Conservation (phyloP, 1,284 basidiomycete species). For the Bondarzewia mesenterica region DNA sequence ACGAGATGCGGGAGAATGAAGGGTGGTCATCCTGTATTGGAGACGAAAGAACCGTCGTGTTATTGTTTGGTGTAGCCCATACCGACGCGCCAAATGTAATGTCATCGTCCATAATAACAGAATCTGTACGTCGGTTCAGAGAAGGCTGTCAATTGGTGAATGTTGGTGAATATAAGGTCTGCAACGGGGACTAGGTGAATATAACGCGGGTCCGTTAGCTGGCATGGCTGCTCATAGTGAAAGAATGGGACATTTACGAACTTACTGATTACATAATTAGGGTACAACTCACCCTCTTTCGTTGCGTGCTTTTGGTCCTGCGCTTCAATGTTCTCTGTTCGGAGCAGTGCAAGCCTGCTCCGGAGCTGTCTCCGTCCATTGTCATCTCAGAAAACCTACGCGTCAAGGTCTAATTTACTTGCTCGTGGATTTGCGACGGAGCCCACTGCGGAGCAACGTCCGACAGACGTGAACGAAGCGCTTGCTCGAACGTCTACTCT, state of each 20-base stretch:
- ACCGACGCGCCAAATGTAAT: constrained; percentile 54
- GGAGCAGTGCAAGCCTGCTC: constrained; percentile 9
- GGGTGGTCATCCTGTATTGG: constrained; percentile 10
- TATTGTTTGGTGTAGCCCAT: constrained; percentile 45
- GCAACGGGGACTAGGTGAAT: too few species aligned
- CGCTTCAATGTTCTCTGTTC: constrained; percentile 12
- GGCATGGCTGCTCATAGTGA: too few species aligned
- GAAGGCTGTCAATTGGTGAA: too few species aligned
- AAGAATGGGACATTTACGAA: too few species aligned
- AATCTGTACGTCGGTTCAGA: too few species aligned
- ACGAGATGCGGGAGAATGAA: constrained; percentile 18
- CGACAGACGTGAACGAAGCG: constrained; percentile 25
- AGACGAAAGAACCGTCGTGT: constrained; percentile 18
- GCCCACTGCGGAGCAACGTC: constrained; percentile 15
- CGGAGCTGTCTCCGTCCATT: constrained; percentile 5
- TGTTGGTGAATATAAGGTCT: too few species aligned
- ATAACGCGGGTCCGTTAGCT: too few species aligned
- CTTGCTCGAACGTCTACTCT: constrained; percentile 38
- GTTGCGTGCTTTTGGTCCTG: not conserved
- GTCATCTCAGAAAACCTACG: not conserved
- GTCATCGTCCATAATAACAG: constrained; percentile 54
- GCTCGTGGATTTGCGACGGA: constrained; percentile 22
- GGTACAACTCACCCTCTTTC: too few species aligned
- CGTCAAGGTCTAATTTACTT: not conserved
- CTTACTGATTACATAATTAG: too few species aligned